phyloP scores from a whole-genome alignment of 73 alveolate genomes.

The Paramecium sexaurelia region DNA sequence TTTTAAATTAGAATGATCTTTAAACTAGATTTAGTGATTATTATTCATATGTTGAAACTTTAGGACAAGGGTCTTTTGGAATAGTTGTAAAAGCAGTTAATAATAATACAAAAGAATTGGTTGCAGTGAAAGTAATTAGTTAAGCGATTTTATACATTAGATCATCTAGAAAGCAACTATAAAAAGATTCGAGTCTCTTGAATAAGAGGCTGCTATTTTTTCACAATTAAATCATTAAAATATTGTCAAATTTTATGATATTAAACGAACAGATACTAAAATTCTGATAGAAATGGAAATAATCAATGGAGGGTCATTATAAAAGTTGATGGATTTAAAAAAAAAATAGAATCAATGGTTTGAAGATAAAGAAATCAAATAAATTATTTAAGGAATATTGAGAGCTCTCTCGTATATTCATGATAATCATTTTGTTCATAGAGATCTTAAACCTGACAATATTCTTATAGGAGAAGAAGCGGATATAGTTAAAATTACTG shows the following conservation, averaged over 20 bases:
- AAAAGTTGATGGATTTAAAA: not conserved
- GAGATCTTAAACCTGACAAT: conserved; percentile 77
- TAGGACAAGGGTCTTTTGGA: conserved; percentile 85
- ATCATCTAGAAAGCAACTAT: not conserved
- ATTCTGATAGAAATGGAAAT: conserved; percentile 78
- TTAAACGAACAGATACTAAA: conserved; percentile 68
- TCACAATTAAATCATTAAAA: conserved; percentile 79
- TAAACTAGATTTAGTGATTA: not conserved
- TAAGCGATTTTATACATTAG: not conserved
- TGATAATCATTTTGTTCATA: conserved; percentile 68
- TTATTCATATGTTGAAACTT: not conserved
- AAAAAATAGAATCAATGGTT: conserved; percentile 12
- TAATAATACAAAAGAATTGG: conserved; percentile 57
- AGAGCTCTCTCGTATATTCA: conserved; percentile 79
- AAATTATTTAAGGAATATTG: conserved; percentile 70
- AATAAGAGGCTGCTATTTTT: conserved; percentile 75
- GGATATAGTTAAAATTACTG: conserved; percentile 58
- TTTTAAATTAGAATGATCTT: not conserved
- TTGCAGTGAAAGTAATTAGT: conserved; percentile 73
- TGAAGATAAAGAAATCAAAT: conserved; percentile 72
- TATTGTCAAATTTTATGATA: conserved; percentile 78
- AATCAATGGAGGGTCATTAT: conserved; percentile 70
- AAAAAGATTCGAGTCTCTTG: conserved; percentile 7
- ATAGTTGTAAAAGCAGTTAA: conserved; percentile 79
- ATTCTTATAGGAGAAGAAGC: conserved; percentile 62